Percentiles rank a stretch among this genome's conserved stretches.
phyloP scores from a whole-genome alignment of 306 rosid genomes.

The Quercus gilva region DNA sequence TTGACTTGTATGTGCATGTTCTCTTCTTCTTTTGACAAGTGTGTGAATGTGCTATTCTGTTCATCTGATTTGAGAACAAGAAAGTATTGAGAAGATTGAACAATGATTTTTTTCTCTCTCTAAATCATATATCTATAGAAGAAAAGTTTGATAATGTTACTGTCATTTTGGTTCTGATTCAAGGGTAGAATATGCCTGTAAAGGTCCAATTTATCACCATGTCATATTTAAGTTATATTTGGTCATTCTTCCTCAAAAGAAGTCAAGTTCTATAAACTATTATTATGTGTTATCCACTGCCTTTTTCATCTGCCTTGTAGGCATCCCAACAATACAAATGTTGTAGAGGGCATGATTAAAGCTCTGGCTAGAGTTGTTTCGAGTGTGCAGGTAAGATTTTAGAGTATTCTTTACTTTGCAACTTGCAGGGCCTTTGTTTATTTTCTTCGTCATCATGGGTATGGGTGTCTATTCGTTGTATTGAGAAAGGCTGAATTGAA shows the following conservation, averaged over 20 bases:
- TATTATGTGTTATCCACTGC: slow-evolving; percentile 4
- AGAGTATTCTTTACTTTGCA: background rate
- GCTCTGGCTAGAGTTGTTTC: slow-evolving; percentile 95
- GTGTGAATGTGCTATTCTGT: background rate
- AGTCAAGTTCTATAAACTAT: background rate
- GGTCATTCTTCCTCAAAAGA: background rate
- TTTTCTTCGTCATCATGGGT: background rate
- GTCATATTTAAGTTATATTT: background rate
- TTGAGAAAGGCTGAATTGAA: background rate
- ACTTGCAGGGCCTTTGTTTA: background rate
- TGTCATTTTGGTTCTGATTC: background rate
- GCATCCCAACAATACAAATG: slow-evolving; percentile 93
- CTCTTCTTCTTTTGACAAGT: background rate
- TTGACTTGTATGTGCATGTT: background rate
- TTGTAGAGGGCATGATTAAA: slow-evolving; percentile 95
- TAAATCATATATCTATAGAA: background rate
- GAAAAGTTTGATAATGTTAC: background rate
- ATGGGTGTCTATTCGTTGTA: background rate
- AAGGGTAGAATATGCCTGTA: background rate
- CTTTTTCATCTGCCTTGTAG: slow-evolving; percentile 39
- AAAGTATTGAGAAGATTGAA: background rate
- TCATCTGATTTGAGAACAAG: background rate
- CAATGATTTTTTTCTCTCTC: background rate
- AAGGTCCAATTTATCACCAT: background rate
- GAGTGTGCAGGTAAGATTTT: slow-evolving; percentile 68